Conservation (phyloP, 2,329 filamentous ascomycete genomes). For the Trichoderma koningiopsis region DNA sequence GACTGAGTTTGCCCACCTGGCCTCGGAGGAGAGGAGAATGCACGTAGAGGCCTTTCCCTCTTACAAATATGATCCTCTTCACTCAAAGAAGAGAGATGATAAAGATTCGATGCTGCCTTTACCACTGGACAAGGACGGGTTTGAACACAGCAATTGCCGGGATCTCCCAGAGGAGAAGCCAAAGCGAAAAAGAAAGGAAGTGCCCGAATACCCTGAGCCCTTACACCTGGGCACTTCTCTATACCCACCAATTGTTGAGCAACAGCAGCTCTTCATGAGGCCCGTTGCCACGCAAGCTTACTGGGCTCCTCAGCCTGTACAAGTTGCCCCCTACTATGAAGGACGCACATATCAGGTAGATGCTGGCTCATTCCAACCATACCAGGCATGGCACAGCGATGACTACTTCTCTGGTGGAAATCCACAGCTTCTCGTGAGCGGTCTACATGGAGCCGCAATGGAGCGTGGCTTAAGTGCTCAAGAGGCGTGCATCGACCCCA, state of each 20-base stretch:
- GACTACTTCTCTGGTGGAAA: neutral
- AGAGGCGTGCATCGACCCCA: slow-evolving; percentile 25
- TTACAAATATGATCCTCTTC: slow-evolving; percentile 93
- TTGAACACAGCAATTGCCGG: slow-evolving; percentile 40
- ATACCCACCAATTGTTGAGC: neutral
- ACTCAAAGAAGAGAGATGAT: slow-evolving; percentile 48
- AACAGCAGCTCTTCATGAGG: neutral
- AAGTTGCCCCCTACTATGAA: neutral
- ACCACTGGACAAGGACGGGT: slow-evolving; percentile 43
- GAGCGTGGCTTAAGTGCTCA: neutral
- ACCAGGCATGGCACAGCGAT: neutral
- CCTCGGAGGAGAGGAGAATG: slow-evolving; percentile 78
- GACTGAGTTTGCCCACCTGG: slow-evolving; percentile 75
- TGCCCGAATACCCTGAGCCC: neutral
- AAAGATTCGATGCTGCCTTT: neutral
- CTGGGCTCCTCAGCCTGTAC: neutral
- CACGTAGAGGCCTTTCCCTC: slow-evolving; percentile 82
- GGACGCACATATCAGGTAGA: neutral
- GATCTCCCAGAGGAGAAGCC: neutral
- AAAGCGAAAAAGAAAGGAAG: neutral
- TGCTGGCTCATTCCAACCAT: neutral
- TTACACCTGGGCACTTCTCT: neutral
- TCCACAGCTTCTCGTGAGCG: neutral
- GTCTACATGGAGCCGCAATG: neutral
- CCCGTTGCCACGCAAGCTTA: neutral